Conservation (phyloP, 2,329 filamentous ascomycete species). For the Camillea tinctor region DNA sequence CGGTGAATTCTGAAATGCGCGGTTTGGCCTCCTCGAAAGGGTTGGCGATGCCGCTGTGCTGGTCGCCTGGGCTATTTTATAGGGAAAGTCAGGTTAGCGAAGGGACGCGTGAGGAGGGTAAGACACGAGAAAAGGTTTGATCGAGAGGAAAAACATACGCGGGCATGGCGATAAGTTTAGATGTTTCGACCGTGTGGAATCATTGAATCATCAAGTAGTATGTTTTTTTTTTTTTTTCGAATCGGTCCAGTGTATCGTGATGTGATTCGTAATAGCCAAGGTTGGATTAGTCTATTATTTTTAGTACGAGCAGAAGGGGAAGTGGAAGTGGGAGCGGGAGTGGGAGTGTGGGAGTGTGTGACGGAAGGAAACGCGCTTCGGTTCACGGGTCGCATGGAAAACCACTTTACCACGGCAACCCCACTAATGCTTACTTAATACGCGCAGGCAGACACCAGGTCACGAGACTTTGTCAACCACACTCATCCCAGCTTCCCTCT, state of each 20-base stretch:
- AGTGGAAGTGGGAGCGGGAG: too few species aligned
- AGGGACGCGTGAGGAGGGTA: conserved; percentile 16
- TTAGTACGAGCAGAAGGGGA: too few species aligned
- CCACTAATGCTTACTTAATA: conserved; percentile 19
- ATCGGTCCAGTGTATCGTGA: neutral
- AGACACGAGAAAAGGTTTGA: neutral
- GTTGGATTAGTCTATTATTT: neutral
- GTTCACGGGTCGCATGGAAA: conserved; percentile 4
- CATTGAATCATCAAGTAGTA: conserved; percentile 4
- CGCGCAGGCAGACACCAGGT: conserved; percentile 21
- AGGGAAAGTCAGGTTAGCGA: conserved; percentile 13
- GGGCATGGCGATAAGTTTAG: conserved; percentile 22
- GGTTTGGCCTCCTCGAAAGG: conserved; percentile 75
- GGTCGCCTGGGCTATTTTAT: conserved; percentile 63
- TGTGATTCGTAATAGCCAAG: neutral
- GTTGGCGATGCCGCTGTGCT: conserved; percentile 65
- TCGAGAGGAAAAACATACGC: conserved; percentile 23
- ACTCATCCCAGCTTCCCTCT: neutral
- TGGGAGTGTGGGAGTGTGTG: neutral
- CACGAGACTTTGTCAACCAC: conserved; percentile 14
- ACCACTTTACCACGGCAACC: conserved; percentile 2
- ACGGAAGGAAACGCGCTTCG: neutral
- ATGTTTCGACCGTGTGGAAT: neutral
- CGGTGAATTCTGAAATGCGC: conserved; percentile 77
- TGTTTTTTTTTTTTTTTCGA: neutral